Evolutionary conservation across 2,329 filamentous ascomycete species (phyloP).

Genomic region (Aspergillus terreus): DNA sequence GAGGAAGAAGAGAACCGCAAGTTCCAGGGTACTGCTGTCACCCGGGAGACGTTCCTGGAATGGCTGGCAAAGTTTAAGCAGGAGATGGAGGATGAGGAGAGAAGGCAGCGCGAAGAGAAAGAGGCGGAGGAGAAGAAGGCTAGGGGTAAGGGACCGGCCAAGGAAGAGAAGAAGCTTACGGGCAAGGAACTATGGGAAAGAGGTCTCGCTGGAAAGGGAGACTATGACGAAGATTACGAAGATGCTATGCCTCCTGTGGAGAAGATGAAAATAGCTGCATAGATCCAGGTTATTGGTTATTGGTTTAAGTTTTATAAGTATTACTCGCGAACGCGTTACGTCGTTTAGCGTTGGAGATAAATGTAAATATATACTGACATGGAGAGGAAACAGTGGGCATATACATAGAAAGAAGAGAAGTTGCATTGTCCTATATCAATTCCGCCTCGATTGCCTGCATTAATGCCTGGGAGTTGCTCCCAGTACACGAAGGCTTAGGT

Average conservation of each 20-base stretch:
- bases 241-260: constrained; percentile 59
- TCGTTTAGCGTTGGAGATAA: not conserved
- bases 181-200: constrained; percentile 76
- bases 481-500: too few relatives aligned
- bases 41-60: constrained; percentile 74
- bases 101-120: constrained; percentile 64
- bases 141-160: constrained; percentile 69
- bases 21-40: constrained; percentile 88
- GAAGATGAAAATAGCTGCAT: constrained; percentile 67
- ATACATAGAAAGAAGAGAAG: too few relatives aligned
- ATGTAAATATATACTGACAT: too few relatives aligned
- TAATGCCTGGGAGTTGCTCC: too few relatives aligned
- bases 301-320: not conserved
- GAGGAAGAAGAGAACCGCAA: constrained; percentile 95
- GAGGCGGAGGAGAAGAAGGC: constrained; percentile 79
- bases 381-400: too few relatives aligned
- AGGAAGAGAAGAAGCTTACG: constrained; percentile 63
- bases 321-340: not conserved
- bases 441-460: too few relatives aligned
- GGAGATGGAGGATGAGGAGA: constrained; percentile 74
- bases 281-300: constrained; percentile 6
- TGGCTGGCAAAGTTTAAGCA: constrained; percentile 76
- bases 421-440: too few relatives aligned
- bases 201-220: constrained; percentile 63
- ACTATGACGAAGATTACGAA: constrained; percentile 65